These are phyloP conservation scores for Eruca vesicaria DNA, from an alignment of 441 rosid genomes.

Conservation along the genomic window DNA sequence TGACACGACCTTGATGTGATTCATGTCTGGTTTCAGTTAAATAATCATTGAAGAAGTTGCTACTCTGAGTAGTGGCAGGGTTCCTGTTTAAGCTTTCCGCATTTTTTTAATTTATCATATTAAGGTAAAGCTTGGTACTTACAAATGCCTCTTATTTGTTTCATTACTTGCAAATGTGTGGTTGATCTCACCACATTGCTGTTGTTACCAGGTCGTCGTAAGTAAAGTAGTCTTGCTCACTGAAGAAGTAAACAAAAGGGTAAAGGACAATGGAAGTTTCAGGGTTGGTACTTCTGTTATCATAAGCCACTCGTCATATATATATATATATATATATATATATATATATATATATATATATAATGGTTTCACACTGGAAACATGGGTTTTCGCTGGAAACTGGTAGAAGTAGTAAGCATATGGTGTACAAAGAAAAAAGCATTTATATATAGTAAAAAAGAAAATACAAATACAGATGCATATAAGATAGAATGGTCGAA, in stretches of 20 bases:
- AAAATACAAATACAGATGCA: constrained; percentile 27
- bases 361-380: constrained; percentile 14
- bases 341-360: constrained; percentile 25
- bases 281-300: constrained; percentile 40
- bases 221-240: constrained; percentile 61
- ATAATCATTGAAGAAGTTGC: constrained; percentile 47
- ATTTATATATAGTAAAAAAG: neutral
- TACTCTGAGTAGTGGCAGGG: constrained; percentile 71
- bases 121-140: constrained; percentile 54
- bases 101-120: constrained; percentile 49
- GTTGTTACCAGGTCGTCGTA: constrained; percentile 61
- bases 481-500: constrained; percentile 52
- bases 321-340: constrained; percentile 32
- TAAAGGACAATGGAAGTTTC: constrained; percentile 48
- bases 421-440: constrained; percentile 30
- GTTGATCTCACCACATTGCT: neutral
- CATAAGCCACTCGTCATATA: constrained; percentile 32
- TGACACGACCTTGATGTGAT: neutral
- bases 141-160: neutral
- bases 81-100: constrained; percentile 47
- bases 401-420: constrained; percentile 21
- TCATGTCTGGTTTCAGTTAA: neutral
- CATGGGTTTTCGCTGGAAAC: constrained; percentile 22
- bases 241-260: constrained; percentile 59
- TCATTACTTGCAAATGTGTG: neutral